Evolutionary conservation across 208 protist species (phyloP).

Genomic region (Leishmania martiniquensis): DNA sequence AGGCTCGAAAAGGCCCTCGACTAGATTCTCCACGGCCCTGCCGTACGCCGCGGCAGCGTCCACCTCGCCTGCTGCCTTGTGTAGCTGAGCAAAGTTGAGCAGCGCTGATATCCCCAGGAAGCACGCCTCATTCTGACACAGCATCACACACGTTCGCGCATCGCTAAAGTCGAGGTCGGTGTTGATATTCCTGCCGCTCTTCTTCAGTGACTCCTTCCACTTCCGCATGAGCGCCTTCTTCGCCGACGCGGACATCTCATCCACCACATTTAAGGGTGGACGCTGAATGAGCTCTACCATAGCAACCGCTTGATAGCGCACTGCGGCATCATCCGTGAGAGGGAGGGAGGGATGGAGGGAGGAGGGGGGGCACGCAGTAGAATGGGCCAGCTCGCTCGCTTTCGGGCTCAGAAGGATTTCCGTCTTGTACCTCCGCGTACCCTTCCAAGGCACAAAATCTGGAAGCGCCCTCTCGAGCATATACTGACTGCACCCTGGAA

Average conservation of each 20-base stretch:
- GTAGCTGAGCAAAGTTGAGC: not conserved
- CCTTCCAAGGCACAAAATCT: conserved; percentile 6
- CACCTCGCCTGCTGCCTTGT: not conserved
- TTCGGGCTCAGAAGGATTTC: too few relatives aligned
- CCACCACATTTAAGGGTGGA: too few relatives aligned
- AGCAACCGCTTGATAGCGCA: too few relatives aligned
- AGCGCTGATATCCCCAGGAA: not conserved
- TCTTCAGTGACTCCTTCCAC: not conserved
- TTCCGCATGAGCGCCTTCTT: not conserved
- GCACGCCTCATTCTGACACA: not conserved
- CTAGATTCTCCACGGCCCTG: too few relatives aligned
- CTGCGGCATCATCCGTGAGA: not conserved
- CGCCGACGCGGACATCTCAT: too few relatives aligned
- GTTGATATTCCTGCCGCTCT: conserved; percentile 1
- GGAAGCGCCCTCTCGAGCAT: conserved; percentile 6
- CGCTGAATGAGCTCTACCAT: not conserved
- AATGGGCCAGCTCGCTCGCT: too few relatives aligned
- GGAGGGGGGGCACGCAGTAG: too few relatives aligned
- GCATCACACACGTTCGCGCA: conserved; percentile 4
- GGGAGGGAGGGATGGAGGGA: too few relatives aligned
- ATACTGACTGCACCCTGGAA: conserved; percentile 1
- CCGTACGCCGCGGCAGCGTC: too few relatives aligned
- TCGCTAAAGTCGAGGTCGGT: conserved; percentile 9
- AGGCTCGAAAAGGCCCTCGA: not conserved
- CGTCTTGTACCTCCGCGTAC: not conserved